phyloP scores from a whole-genome alignment of 306 rosid genomes.

The Fragaria iinumae region DNA sequence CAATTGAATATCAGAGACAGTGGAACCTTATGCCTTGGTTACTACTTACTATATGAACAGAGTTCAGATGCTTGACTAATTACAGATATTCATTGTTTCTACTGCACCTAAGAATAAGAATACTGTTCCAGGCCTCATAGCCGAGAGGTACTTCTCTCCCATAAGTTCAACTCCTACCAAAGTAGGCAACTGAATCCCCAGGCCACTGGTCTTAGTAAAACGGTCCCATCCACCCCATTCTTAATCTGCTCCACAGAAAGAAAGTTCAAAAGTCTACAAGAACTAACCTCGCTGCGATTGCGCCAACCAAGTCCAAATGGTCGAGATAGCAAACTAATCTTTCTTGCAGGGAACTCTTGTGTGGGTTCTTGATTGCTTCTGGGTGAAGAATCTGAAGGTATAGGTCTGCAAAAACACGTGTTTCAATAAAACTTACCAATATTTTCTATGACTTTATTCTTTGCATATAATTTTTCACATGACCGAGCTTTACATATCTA shows the following conservation, averaged over 20 bases:
- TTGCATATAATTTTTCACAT: not conserved
- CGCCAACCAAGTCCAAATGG: conserved; percentile 98
- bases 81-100: not conserved
- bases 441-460: not conserved
- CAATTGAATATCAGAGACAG: not conserved
- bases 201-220: not conserved
- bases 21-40: not conserved
- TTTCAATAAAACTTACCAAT: conserved; percentile 15
- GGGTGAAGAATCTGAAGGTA: conserved; percentile 48
- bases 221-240: not conserved
- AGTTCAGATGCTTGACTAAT: not conserved
- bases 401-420: conserved; percentile 51
- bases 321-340: conserved; percentile 78
- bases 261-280: not conserved
- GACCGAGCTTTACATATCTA: not conserved
- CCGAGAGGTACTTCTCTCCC: not conserved
- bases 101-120: no score
- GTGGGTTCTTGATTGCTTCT: conserved; percentile 60
- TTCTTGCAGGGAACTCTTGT: conserved; percentile 61
- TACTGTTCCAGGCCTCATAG: not conserved
- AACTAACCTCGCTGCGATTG: conserved; percentile 83
- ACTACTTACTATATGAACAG: not conserved
- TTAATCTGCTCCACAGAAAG: not conserved
- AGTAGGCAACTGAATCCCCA: conserved; percentile 4
- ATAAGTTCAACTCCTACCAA: not conserved